phyloP scores from a whole-genome alignment of 169 alveolate genomes.

The Plasmodium ovale region DNA sequence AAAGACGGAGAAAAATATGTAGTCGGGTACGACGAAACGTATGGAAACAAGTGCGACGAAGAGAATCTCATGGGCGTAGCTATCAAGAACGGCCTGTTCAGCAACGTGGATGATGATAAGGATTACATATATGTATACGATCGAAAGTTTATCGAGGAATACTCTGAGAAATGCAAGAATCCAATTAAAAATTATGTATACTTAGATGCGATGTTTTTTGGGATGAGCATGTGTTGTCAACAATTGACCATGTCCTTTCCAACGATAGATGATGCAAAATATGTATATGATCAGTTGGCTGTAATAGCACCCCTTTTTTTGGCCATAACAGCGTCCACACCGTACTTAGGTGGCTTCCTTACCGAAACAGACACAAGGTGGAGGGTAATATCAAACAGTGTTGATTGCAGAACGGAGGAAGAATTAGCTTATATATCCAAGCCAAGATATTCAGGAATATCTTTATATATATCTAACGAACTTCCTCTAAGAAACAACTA shows the following conservation, averaged over 20 bases:
- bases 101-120: conserved; percentile 57
- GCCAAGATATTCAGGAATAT: conserved; percentile 92
- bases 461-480: conserved; percentile 91
- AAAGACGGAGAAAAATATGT: neutral
- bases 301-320: conserved; percentile 94
- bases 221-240: conserved; percentile 96
- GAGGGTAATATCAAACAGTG: conserved; percentile 92
- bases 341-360: conserved; percentile 93
- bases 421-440: conserved; percentile 89
- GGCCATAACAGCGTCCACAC: conserved; percentile 95
- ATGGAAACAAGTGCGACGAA: too few species aligned
- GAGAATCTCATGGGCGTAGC: conserved; percentile 3
- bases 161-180: conserved; percentile 76
- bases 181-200: conserved; percentile 90
- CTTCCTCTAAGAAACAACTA: conserved; percentile 80
- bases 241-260: conserved; percentile 92
- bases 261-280: conserved; percentile 90
- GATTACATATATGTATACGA: conserved; percentile 51
- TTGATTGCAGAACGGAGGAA: conserved; percentile 94
- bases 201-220: conserved; percentile 97
- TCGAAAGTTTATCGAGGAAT: conserved; percentile 56
- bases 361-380: conserved; percentile 94
- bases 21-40: too few species aligned
- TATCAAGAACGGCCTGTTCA: conserved; percentile 53
- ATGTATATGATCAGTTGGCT: conserved; percentile 93